A percentile compares a stretch with the other conserved stretches of the same genome.
phyloP scores from a whole-genome alignment of 306 rosid species.

The Pterocarpus macrocarpus region DNA sequence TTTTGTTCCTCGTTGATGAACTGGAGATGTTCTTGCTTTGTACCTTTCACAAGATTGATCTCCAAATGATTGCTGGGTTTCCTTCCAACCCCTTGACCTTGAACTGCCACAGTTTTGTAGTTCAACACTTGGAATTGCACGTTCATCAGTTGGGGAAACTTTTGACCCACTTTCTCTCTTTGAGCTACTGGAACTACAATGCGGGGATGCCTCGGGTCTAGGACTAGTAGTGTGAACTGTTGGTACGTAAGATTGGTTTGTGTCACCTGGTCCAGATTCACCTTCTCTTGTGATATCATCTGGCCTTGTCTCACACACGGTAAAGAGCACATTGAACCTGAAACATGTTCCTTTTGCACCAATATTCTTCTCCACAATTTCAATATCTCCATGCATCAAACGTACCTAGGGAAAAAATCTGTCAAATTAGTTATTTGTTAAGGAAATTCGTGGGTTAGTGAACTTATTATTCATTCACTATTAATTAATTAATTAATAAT shows the following conservation, averaged over 20 bases:
- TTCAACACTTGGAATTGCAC: conserved; percentile 20
- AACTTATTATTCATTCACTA: neutral
- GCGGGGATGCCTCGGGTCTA: conserved; percentile 53
- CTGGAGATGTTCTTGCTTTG: conserved; percentile 40
- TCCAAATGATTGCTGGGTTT: conserved; percentile 24
- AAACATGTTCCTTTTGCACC: conserved; percentile 77
- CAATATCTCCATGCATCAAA: conserved; percentile 79
- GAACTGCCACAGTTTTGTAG: neutral
- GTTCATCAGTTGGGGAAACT: neutral
- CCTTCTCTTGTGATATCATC: conserved; percentile 40
- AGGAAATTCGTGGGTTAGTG: neutral
- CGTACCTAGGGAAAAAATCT: conserved; percentile 57
- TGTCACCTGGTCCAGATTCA: conserved; percentile 20
- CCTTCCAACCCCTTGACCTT: neutral
- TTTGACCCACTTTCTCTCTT: conserved; percentile 10
- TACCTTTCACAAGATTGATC: conserved; percentile 14
- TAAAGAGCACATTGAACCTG: conserved; percentile 67
- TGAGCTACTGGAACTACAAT: conserved; percentile 50
- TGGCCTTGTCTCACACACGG: conserved; percentile 29
- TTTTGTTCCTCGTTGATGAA: conserved; percentile 42
- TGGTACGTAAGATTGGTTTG: conserved; percentile 28
- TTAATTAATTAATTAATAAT: neutral
- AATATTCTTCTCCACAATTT: conserved; percentile 67
- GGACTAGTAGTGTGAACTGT: conserved; percentile 48
- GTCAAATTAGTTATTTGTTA: neutral